Evolutionary conservation across 495 filamentous ascomycete species (phyloP), one percentile per base, ranked within the genome.

Genomic region (Monascus purpureus): DNA sequence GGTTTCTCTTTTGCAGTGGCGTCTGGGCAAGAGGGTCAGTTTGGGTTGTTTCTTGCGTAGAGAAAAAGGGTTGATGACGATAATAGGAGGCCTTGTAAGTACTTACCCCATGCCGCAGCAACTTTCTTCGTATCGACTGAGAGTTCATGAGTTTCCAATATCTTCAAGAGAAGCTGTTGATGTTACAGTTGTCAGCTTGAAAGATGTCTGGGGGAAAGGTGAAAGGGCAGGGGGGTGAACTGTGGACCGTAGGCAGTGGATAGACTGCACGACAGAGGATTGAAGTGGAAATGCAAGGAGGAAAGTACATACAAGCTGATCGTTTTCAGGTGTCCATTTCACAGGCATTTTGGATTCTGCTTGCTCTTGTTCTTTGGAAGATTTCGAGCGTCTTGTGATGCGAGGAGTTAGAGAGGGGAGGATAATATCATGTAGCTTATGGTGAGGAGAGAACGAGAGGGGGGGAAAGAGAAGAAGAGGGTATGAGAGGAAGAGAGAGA

Each of bases 91-190:
- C 9, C 6, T 9, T 13, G 22, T 28, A 16, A 27, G 28, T 13
- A 52, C 61, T 50, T 59, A 65, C 61, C 57, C 65, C 64, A 70
- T 13, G 51, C 49, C 2, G 41, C 51, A 8, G 62, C 52, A 9
- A 68, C 52, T 6, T 44, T 49, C 13, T 50, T 52, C 12, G 42
- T 42, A 35, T 67, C 55, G n/a, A 63, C 46, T 6, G 25, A 42
- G 6, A 70, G 17, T 0, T 58, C 41, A 13, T 60, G 60, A 4
- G 58, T 63, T 29, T 67, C 55, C 4, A 69, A 38, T 31, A 68
- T 60, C 23, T 63, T 69, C 1, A 64, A 34, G 0, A 69, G 45
- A 9, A 69, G 58, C 65, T 67, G 32, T 17, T 16, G 6, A 18
- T 11, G 31, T 35, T 28, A n/a, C 13, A 4, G 24, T 29, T 11